Evolutionary conservation across 441 rosid species (phyloP), one percentile per base, ranked within the genome.

Genomic region (Viola pubescens): DNA sequence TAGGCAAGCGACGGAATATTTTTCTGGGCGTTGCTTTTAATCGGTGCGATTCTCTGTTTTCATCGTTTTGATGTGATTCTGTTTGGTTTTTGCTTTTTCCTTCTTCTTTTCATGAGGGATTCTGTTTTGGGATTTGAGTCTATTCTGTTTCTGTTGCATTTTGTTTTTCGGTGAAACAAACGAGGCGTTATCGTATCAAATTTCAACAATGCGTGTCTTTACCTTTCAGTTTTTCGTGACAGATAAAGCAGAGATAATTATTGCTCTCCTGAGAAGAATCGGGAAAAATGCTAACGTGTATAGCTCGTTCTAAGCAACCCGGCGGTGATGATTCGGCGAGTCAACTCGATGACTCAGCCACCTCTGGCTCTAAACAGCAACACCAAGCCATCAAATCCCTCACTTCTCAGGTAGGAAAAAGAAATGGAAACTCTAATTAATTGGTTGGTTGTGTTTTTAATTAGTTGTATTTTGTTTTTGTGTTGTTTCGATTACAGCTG

Each of bases 281-380:
- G 34, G 49, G n/a, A 46, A 12, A 65, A 80, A 91, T 89, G 98
- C 82, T 91, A 75, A 91, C 97, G 72, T 89, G 98, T 79, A 82
- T 91, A 74, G 85, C 97, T 73, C 94, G 94, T 42, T 76, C 97
- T 3, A 91, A 89, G 79, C 91, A 82, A 77, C 76, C 84, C 61
- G 87, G 81, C 61, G 87, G 81, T 37, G 95, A 85, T 47, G 94
- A 87, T 67, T 73, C 92, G 0, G 40, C 73, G 60, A 76, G 72
- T 79, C 97, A 83, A 61, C 73, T 74, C n/a, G 84, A 81, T 61
- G 82, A 81, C 65, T 72, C 79, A 0, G 82, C 70, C 59, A 56
- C 58, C 46, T 41, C 57, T 6, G 12, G 45, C 41, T 26, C 34
- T 26, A 26, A 26, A 2, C 45, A 73, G 16, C 65, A 81, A 34